Base-by-base conservation (phyloP, 176 grass and related monocot species). In the Musa itinerans region DNA sequence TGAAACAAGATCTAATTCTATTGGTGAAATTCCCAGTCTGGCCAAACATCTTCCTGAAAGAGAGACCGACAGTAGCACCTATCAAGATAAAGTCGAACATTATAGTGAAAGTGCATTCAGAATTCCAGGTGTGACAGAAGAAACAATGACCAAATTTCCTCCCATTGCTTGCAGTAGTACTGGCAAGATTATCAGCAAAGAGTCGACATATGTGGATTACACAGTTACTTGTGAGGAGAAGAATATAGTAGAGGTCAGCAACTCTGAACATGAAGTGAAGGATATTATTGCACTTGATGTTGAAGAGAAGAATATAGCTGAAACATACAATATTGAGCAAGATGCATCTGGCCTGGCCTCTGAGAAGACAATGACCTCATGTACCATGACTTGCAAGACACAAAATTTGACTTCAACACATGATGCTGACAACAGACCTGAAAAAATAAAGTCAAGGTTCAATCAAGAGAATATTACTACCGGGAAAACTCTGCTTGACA, bases 181-280 rank as follows among this genome's bases (percentile, higher is more conserved):
- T 82, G 78, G 82, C 56, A 90, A 89, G 82, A 79, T 82, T 73
- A 83, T 89, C 79, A 83, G 82, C 22, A 86, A 89, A 53, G 89
- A 85, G 11, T 81, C 48, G 73, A 73, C 87, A 86, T 78, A 55
- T 56, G 13, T 90, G 74, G 85, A 88, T 53, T 73, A 81, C 59
- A 74, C 76, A 22, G 54, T 88, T 83, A 79, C 91, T 66, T 97
- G 83, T 85, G 90, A 97, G 75, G 93, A 93, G 84, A 98, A 98
- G 89, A 93, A 92, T 59, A 75, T 93, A 82, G 84, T 98, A 54
- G 86, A 89, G 76, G 83, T 83, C 75, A 87, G 80, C 48, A 80
- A 89, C 72, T 52, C 83, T 64, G 61, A 68, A 52, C 77, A 72
- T 53, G 86, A 86, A 69, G 84, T 87, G 62, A 91, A 89, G 78